Evolutionary conservation across 1,284 basidiomycete species (phyloP), one percentile per base, ranked within the genome.

Genomic region (Naganishia sp.): DNA sequence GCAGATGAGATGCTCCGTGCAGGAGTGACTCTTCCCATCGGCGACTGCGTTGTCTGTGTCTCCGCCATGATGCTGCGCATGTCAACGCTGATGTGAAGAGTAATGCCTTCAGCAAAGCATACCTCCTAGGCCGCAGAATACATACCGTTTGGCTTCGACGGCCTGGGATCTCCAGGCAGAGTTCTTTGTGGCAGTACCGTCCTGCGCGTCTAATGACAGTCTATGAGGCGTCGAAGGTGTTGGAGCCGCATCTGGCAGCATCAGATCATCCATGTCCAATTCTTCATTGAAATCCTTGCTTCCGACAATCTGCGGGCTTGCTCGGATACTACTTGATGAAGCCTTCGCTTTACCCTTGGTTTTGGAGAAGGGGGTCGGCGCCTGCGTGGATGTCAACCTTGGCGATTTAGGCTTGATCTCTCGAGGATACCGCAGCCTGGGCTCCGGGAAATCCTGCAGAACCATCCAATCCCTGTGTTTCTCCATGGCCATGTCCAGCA

Each of bases 41-140:
- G 3, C 25, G 47, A 67, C 52, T 49, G 62, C 53, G 28, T 68
- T 0, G 73, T 72, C 7, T 75, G 71, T 1, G 78, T 85, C 75
- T 92, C 90, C 0, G 89, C 90, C 86, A 96, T 92, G 68, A 97
- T 87, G 23, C 85, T 82, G 71, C 90, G 88, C 82, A 96, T 87
- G 74, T 95, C 91, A 10, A 87, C 84, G 32, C 88, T 91, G 70
- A 58, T 13, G 10, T 23, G 46, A 28, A 66, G 41, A 65, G 35
- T 32, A 65, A 18, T 58, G n/a, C 10, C n/a, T 45, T 49, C 31
- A 41, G 56, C 31, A 42, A 63, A 28, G 55, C 52, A 41, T 32
- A 21, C 56, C 45, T 58, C 28, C 3, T 39, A 42, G 18, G 25
- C 18, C n/a, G 23, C 25, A 4, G 7, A 42, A 51, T 2, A 81